These are phyloP conservation scores for Xylaria cubensis DNA, from an alignment of 495 filamentous ascomycete genomes.

Conservation along the genomic window DNA sequence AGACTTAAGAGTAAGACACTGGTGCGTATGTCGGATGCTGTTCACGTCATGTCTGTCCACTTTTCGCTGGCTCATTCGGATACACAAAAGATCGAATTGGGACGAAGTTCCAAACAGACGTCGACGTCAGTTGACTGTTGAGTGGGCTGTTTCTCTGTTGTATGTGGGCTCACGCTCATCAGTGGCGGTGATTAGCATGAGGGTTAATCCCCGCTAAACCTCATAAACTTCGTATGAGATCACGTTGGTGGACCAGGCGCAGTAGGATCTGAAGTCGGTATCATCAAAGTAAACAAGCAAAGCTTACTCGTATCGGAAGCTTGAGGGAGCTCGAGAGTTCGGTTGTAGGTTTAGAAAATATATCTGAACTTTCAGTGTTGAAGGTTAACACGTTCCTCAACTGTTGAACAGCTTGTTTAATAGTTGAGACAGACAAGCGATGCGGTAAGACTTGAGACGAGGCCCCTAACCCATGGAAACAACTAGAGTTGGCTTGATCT, in stretches of 20 bases:
- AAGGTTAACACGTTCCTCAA: not conserved
- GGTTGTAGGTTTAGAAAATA: not conserved
- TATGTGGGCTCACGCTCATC: conserved; percentile 23
- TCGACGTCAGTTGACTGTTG: conserved; percentile 22
- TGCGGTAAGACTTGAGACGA: conserved; percentile 3
- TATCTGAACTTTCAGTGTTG: not conserved
- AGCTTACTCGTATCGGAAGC: not conserved
- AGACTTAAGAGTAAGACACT: conserved; percentile 5
- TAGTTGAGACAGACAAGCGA: not conserved
- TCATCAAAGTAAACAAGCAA: not conserved
- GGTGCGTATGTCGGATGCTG: conserved; percentile 19
- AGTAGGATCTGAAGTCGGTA: not conserved
- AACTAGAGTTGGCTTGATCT: conserved; percentile 14
- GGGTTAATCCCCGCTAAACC: conserved; percentile 16
- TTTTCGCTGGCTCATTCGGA: conserved; percentile 5
- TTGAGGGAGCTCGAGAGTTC: not conserved
- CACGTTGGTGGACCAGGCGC: conserved; percentile 14
- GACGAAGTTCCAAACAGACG: conserved; percentile 2
- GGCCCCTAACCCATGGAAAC: not conserved
- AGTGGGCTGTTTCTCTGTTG: conserved; percentile 24
- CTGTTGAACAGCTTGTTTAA: not conserved
- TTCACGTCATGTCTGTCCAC: conserved; percentile 28
- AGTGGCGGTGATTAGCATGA: conserved; percentile 1
- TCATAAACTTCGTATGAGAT: conserved; percentile 12
- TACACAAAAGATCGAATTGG: not conserved